Conservation (phyloP, 129 eudicot species). For the Helianthus tuberosus region DNA sequence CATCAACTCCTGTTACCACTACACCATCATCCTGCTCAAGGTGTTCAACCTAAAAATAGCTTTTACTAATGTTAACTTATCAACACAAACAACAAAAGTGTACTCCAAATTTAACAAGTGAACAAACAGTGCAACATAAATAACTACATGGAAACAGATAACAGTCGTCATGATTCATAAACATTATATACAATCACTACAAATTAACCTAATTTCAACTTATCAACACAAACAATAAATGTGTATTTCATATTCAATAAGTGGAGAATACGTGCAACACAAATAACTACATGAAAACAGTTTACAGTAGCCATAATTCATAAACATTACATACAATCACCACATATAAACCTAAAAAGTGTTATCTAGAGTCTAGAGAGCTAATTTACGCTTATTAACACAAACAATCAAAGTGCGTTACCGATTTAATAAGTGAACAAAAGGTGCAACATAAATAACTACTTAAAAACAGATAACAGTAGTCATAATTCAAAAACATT, state of each 20-base stretch:
- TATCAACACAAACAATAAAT: no score
- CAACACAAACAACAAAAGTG: slow-evolving; percentile 22
- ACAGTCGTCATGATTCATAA: no score
- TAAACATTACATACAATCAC: no score
- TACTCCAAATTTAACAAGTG: background rate
- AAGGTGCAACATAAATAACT: background rate
- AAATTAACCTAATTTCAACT: background rate
- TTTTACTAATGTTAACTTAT: slow-evolving; percentile 15
- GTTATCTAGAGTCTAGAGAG: background rate
- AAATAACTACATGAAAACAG: no score
- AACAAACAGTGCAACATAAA: background rate
- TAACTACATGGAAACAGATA: no score
- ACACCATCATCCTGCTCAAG: slow-evolving; percentile 58
- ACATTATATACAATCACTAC: background rate
- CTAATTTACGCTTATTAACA: background rate
- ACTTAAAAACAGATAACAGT: no score
- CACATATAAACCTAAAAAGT: background rate
- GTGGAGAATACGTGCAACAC: no score
- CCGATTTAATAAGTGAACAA: slow-evolving; percentile 1
- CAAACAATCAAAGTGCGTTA: background rate
- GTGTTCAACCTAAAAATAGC: slow-evolving; percentile 41
- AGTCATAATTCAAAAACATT: background rate
- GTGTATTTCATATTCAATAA: no score
- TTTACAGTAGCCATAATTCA: no score
- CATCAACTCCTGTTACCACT: slow-evolving; percentile 53